Evolutionary conservation across 129 eudicot species (phyloP).

Genomic region (Cynara cardunculus): DNA sequence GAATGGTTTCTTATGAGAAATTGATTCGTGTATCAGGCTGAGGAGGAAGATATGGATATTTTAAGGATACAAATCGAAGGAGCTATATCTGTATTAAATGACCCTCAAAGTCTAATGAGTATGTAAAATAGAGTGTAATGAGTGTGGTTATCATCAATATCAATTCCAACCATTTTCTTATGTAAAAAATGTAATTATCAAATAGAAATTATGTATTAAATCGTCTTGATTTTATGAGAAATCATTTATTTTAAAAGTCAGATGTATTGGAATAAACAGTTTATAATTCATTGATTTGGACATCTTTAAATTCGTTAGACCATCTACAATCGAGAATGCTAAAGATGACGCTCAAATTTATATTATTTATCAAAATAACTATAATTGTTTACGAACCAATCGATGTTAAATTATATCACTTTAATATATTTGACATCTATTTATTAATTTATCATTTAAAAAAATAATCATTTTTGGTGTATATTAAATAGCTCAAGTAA

Average conservation of each 20-base stretch:
- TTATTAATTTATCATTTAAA: no score
- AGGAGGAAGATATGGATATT: conserved; percentile 26
- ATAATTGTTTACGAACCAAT: no score
- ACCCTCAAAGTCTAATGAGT: conserved; percentile 23
- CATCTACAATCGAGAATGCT: no score
- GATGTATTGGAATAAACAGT: neutral
- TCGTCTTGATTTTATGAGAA: neutral
- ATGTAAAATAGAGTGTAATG: neutral
- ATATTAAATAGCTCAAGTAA: no score
- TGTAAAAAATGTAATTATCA: neutral
- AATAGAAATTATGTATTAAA: neutral
- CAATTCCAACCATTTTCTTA: neutral
- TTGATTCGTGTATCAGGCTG: conserved; percentile 32
- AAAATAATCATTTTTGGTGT: no score
- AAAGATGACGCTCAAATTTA: no score
- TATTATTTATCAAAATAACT: no score
- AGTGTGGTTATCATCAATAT: neutral
- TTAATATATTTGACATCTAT: no score
- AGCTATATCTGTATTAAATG: conserved; percentile 44
- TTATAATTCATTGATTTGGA: no score
- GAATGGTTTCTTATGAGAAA: neutral
- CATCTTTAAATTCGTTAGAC: no score
- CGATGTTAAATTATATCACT: no score
- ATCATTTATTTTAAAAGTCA: no score
- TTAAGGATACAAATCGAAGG: conserved; percentile 42